Conservation (phyloP, 371 early-diverging fungal genomes). For the Mucor indicus region DNA sequence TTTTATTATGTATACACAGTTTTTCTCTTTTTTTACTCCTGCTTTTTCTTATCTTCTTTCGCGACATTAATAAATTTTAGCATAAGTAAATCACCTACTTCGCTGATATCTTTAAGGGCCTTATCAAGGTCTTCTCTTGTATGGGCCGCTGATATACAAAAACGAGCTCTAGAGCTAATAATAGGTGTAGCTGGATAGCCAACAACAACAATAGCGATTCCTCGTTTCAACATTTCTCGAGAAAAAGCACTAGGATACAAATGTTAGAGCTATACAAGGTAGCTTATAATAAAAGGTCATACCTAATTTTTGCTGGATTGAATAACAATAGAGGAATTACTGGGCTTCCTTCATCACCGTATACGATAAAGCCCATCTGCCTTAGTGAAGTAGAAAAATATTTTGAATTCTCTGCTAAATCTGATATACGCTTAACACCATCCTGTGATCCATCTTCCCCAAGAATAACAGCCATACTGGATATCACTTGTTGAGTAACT, state of each 20-base stretch:
- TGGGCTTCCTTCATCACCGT: constrained; percentile 93
- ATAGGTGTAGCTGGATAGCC: constrained; percentile 98
- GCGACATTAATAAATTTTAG: constrained; percentile 63
- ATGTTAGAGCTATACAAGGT: neutral
- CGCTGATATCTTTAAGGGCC: constrained; percentile 58
- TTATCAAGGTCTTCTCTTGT: constrained; percentile 91
- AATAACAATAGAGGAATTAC: constrained; percentile 97
- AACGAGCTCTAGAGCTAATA: constrained; percentile 94
- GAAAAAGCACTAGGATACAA: constrained; percentile 77
- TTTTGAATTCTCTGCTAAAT: constrained; percentile 84
- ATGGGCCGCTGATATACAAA: constrained; percentile 97
- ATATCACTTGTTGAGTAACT: constrained; percentile 91
- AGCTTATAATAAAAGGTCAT: constrained; percentile 12
- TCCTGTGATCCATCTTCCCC: constrained; percentile 62
- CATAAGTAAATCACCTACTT: constrained; percentile 66
- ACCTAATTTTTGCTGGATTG: constrained; percentile 97
- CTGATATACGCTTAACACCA: constrained; percentile 81
- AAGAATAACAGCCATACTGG: constrained; percentile 82
- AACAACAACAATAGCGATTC: constrained; percentile 97
- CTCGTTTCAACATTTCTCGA: constrained; percentile 85
- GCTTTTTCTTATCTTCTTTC: constrained; percentile 2
- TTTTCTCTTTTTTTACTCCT: neutral
- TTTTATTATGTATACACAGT: neutral
- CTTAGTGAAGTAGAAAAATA: constrained; percentile 85
- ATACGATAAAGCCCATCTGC: constrained; percentile 93